Conservation (phyloP, 768 basidiomycete genomes). For the Kwoniella botswanensis region DNA sequence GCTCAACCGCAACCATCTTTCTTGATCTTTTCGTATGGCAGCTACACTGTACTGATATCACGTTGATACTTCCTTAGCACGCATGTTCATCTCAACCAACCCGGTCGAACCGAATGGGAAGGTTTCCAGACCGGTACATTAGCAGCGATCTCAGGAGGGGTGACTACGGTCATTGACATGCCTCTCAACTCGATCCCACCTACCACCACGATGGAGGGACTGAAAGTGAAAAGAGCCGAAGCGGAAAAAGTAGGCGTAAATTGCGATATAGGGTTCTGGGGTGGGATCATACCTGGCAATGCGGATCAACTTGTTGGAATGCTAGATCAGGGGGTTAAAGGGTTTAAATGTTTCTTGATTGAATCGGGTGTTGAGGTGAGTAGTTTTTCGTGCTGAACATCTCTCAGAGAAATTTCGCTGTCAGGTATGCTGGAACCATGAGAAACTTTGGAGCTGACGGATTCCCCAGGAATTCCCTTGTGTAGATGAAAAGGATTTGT, state of each 20-base stretch:
- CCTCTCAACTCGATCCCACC: conserved; percentile 97
- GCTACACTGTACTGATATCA: not conserved
- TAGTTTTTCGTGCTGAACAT: conserved; percentile 6
- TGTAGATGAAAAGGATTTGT: conserved; percentile 73
- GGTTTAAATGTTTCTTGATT: conserved; percentile 96
- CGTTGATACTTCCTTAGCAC: conserved; percentile 26
- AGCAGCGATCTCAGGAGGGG: conserved; percentile 88
- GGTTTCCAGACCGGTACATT: conserved; percentile 89
- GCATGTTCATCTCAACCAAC: conserved; percentile 90
- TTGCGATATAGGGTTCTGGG: conserved; percentile 90
- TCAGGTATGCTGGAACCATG: not conserved
- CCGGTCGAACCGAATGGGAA: conserved; percentile 92
- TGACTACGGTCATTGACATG: conserved; percentile 98
- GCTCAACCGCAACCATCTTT: not conserved
- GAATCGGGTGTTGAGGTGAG: conserved; percentile 91
- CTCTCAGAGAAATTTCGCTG: not conserved
- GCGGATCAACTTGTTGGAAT: conserved; percentile 76
- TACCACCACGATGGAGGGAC: conserved; percentile 80
- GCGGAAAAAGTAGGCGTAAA: conserved; percentile 63
- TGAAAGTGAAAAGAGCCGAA: conserved; percentile 72
- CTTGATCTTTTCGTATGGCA: not conserved
- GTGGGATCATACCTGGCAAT: conserved; percentile 91
- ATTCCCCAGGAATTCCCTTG: conserved; percentile 82
- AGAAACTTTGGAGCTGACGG: not conserved
- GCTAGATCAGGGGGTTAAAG: conserved; percentile 79